Evolutionary conservation across 495 filamentous ascomycete species (phyloP).

Genomic region (Xylaria acuta): DNA sequence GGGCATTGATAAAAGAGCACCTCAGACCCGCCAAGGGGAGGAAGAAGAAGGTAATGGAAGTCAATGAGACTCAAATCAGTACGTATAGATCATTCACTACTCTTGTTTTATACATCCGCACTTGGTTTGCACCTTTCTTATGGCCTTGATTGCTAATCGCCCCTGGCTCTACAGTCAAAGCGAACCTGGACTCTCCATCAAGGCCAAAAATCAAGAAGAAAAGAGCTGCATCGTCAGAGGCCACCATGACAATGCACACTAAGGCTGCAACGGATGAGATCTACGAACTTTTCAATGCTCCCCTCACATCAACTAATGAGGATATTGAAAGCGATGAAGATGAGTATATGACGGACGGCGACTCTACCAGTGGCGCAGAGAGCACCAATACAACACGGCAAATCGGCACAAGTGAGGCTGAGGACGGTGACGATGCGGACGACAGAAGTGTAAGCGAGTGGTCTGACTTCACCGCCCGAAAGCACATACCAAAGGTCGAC

Average conservation of each 20-base stretch:
- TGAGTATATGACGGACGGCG: slow-evolving; percentile 69
- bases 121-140: neutral
- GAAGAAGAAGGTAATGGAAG: slow-evolving; percentile 78
- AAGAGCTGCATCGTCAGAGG: slow-evolving; percentile 62
- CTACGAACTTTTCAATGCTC: slow-evolving; percentile 94
- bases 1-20: slow-evolving; percentile 45
- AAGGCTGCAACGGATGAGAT: slow-evolving; percentile 96
- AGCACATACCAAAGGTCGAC: slow-evolving; percentile 67
- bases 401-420: slow-evolving; percentile 58
- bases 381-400: slow-evolving; percentile 75
- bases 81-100: slow-evolving; percentile 41
- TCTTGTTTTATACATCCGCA: neutral
- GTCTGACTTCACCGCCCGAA: slow-evolving; percentile 82
- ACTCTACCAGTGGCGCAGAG: slow-evolving; percentile 83
- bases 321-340: slow-evolving; percentile 65
- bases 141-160: slow-evolving; percentile 17
- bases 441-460: slow-evolving; percentile 77
- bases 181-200: slow-evolving; percentile 87
- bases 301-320: slow-evolving; percentile 62
- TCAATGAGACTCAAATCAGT: slow-evolving; percentile 88
- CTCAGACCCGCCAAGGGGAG: slow-evolving; percentile 43
- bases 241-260: slow-evolving; percentile 97
- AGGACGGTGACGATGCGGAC: slow-evolving; percentile 57
- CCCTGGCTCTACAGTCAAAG: slow-evolving; percentile 68
- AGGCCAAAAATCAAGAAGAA: slow-evolving; percentile 77